These are phyloP conservation scores for Penicillium brasilianum DNA, from an alignment of 2,329 filamentous ascomycete species.

Conservation along the genomic window DNA sequence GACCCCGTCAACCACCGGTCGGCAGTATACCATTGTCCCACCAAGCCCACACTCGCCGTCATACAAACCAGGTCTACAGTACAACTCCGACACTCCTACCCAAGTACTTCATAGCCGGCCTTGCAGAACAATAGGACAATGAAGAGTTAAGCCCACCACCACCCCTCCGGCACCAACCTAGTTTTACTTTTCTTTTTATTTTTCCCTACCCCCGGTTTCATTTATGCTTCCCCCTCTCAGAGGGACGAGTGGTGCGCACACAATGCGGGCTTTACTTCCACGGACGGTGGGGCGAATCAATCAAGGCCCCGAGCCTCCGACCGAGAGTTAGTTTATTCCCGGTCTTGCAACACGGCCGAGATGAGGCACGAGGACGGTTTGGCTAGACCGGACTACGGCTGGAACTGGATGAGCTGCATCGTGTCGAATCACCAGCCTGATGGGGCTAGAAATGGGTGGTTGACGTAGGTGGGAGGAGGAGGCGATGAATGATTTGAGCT, in stretches of 20 bases:
- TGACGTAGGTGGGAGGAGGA: slow-evolving; percentile 1
- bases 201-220: neutral
- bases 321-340: slow-evolving; percentile 7
- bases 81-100: neutral
- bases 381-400: neutral
- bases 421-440: neutral
- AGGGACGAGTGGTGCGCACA: neutral
- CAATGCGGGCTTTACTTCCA: slow-evolving; percentile 7
- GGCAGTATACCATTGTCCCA: neutral
- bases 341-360: neutral
- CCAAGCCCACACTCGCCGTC: slow-evolving; percentile 1
- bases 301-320: slow-evolving; percentile 24
- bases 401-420: neutral
- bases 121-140: neutral
- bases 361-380: neutral
- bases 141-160: neutral
- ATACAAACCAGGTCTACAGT: slow-evolving; percentile 2
- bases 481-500: neutral
- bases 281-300: slow-evolving; percentile 20
- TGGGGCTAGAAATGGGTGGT: neutral
- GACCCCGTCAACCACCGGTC: neutral
- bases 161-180: slow-evolving; percentile 16
- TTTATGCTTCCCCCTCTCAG: neutral
- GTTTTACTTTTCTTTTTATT: slow-evolving; percentile 4
- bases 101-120: neutral